Evolutionary conservation across 2,329 filamentous ascomycete genomes (phyloP).

Genomic region (Pyricularia grisea): DNA sequence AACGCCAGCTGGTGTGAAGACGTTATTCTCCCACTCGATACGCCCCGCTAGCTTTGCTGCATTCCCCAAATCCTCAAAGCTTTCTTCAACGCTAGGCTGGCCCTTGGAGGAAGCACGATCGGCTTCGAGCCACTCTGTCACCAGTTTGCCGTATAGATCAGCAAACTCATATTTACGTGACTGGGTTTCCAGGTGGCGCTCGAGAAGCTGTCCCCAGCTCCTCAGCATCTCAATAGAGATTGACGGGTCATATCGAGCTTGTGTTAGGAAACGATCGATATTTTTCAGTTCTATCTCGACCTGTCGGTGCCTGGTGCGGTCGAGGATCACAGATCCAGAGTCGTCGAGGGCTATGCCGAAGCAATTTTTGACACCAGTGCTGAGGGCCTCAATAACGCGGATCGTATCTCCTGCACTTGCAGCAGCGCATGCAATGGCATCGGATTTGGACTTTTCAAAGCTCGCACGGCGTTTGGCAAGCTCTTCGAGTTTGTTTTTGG

Average conservation of each 20-base stretch:
- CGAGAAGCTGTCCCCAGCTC: constrained; percentile 24
- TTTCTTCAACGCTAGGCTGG: neutral
- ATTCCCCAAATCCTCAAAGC: constrained; percentile 2
- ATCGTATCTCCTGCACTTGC: neutral
- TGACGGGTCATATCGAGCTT: constrained; percentile 30
- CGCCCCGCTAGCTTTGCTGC: neutral
- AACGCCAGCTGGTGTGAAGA: constrained; percentile 28
- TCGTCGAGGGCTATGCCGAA: constrained; percentile 22
- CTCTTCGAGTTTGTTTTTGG: constrained; percentile 32
- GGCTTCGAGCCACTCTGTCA: constrained; percentile 34
- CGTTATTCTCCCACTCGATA: constrained; percentile 29
- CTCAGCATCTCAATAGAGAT: constrained; percentile 23
- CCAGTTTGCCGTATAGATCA: constrained; percentile 33
- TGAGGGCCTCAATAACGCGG: constrained; percentile 12
- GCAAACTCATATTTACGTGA: constrained; percentile 33
- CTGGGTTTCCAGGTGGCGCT: constrained; percentile 28
- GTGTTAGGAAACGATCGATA: constrained; percentile 27
- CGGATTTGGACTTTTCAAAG: constrained; percentile 25
- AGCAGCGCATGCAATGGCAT: constrained; percentile 15
- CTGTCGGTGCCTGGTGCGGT: constrained; percentile 14
- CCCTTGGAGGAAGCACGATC: neutral
- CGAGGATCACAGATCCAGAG: constrained; percentile 13
- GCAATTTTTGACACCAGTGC: constrained; percentile 24
- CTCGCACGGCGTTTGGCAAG: constrained; percentile 27
- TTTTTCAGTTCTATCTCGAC: constrained; percentile 26